A percentile compares a stretch with the other conserved stretches of the same genome.
Evolutionary conservation across 345 rosid species (phyloP).

Genomic region (Boechera divaricarpa): DNA sequence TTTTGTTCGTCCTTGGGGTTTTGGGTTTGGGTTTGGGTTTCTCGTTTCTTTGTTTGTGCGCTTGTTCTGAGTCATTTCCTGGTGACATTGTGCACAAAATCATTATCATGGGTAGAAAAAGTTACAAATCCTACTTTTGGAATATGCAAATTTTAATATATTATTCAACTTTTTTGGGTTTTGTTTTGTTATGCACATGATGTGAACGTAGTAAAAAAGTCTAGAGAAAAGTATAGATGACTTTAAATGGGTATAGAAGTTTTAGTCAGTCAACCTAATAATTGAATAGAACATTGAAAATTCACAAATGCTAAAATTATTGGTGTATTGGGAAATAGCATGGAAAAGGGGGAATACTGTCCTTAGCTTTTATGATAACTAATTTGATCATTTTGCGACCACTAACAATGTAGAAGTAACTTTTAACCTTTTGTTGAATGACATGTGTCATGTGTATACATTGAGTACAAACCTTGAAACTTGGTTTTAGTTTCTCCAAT

Average conservation of each 20-base stretch:
- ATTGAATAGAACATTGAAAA: constrained; percentile 1
- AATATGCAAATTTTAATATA: not conserved
- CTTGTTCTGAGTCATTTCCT: constrained; percentile 19
- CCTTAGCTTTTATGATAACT: constrained; percentile 8
- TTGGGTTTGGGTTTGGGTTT: constrained; percentile 26
- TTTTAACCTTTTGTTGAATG: too few species aligned
- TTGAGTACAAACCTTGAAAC: too few species aligned
- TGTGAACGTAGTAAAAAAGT: not conserved
- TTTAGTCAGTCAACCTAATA: constrained; percentile 22
- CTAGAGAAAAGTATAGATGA: constrained; percentile 6
- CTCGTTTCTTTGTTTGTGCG: not conserved
- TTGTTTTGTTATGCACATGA: constrained; percentile 12
- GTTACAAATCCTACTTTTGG: constrained; percentile 18
- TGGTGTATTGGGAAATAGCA: constrained; percentile 28
- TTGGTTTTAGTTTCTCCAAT: too few species aligned
- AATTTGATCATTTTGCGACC: constrained; percentile 14
- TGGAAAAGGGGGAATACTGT: constrained; percentile 11
- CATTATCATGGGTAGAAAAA: constrained; percentile 24
- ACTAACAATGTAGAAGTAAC: not conserved
- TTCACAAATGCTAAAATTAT: constrained; percentile 23
- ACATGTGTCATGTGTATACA: too few species aligned
- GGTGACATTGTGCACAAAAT: constrained; percentile 26
- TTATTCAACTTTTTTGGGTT: not conserved
- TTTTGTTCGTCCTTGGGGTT: constrained; percentile 25
- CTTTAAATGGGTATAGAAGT: not conserved